These are phyloP conservation scores for Plasmodium berghei DNA, from an alignment of 169 alveolate genomes.

Conservation along the genomic window DNA sequence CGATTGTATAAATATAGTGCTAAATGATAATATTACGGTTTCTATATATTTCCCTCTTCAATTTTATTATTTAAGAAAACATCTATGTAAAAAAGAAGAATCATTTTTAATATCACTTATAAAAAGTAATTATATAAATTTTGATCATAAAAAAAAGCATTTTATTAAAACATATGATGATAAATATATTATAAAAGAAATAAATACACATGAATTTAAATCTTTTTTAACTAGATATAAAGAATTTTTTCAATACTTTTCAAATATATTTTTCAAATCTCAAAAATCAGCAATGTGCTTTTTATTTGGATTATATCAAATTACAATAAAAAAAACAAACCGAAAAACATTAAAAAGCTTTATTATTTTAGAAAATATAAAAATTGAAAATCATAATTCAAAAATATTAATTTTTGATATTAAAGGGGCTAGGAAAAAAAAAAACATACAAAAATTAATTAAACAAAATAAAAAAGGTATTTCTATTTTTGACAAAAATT, in stretches of 20 bases:
- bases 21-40: conserved; percentile 39
- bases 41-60: conserved; percentile 65
- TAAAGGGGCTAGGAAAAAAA: conserved; percentile 74
- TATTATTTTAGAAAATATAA: conserved; percentile 68
- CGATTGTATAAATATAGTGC: conserved; percentile 1
- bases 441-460: conserved; percentile 59
- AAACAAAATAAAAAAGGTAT: conserved; percentile 37
- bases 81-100: conserved; percentile 33
- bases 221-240: conserved; percentile 58
- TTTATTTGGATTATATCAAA: conserved; percentile 66
- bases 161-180: conserved; percentile 66
- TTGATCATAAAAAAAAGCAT: conserved; percentile 58
- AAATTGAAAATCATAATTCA: conserved; percentile 34
- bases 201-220: conserved; percentile 68
- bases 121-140: conserved; percentile 68
- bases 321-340: conserved; percentile 45
- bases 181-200: conserved; percentile 63
- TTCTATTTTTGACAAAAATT: conserved; percentile 38
- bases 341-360: conserved; percentile 43
- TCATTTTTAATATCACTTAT: conserved; percentile 48
- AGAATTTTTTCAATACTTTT: conserved; percentile 71
- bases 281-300: conserved; percentile 51
- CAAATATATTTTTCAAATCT: conserved; percentile 31
- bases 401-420: conserved; percentile 74
- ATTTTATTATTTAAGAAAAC: conserved; percentile 60